These are phyloP conservation scores for Lichtheimia hyalospora DNA, from an alignment of 371 early-diverging fungal species.

Conservation along the genomic window DNA sequence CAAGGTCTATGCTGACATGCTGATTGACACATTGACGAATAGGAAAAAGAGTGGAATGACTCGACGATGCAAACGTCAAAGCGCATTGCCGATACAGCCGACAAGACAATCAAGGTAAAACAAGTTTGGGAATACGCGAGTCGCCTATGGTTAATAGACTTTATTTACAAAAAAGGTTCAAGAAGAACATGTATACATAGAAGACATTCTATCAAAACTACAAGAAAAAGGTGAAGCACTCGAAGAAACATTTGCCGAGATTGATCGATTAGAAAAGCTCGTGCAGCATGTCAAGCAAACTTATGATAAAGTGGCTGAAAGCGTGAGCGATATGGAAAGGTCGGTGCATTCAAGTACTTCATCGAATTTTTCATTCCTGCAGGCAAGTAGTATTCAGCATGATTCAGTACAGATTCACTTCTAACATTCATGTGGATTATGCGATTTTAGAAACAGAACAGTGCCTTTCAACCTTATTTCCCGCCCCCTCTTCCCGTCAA, in stretches of 20 bases:
- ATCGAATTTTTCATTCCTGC: conserved; percentile 17
- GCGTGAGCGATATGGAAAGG: conserved; percentile 39
- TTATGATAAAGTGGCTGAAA: conserved; percentile 34
- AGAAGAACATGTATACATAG: conserved; percentile 15
- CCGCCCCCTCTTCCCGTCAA: conserved; percentile 45
- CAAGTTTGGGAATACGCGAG: neutral
- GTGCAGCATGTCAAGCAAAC: conserved; percentile 34
- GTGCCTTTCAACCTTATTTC: conserved; percentile 43
- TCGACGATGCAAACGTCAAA: conserved; percentile 14
- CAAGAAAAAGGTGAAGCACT: conserved; percentile 21
- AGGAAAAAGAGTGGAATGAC: conserved; percentile 20
- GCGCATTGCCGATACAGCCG: conserved; percentile 21
- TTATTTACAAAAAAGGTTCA: conserved; percentile 14
- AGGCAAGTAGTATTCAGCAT: conserved; percentile 9
- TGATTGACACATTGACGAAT: neutral
- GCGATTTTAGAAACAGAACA: conserved; percentile 1
- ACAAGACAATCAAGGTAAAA: conserved; percentile 21
- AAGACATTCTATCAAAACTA: conserved; percentile 10
- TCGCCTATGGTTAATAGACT: neutral
- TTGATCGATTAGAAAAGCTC: conserved; percentile 40
- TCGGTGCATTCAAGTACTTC: conserved; percentile 26
- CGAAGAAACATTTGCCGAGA: conserved; percentile 27
- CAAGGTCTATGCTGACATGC: too few relatives aligned
- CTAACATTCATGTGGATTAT: neutral
- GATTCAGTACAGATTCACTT: neutral